Conservation (phyloP, 2,329 filamentous ascomycete species). For the Cylindrodendrum hubeiense region DNA sequence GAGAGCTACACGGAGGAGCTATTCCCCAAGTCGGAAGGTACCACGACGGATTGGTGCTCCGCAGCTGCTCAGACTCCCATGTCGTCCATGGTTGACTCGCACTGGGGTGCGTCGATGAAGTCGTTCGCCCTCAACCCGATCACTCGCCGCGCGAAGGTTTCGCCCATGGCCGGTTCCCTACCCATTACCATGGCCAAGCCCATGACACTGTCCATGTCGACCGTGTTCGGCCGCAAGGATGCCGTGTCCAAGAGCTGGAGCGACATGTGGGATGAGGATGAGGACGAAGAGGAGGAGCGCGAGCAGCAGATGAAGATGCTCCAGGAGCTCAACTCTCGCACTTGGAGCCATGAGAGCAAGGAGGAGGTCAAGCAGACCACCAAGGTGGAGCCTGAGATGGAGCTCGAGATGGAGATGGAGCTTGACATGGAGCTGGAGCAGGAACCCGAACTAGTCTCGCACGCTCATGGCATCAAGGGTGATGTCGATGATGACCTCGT, state of each 20-base stretch:
- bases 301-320: constrained; percentile 64
- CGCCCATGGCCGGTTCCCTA: constrained; percentile 76
- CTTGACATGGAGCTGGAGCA: constrained; percentile 28
- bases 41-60: constrained; percentile 82
- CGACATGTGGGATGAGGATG: constrained; percentile 96
- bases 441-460: constrained; percentile 31
- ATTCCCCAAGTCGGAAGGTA: constrained; percentile 82
- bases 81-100: constrained; percentile 87
- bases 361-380: constrained; percentile 43
- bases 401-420: constrained; percentile 31
- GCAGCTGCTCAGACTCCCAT: constrained; percentile 81
- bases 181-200: constrained; percentile 86
- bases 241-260: constrained; percentile 98
- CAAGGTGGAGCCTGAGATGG: constrained; percentile 27
- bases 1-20: constrained; percentile 86
- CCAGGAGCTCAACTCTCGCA: constrained; percentile 78
- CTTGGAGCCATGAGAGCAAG: constrained; percentile 83
- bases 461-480: constrained; percentile 53
- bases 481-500: constrained; percentile 75
- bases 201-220: constrained; percentile 77
- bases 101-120: constrained; percentile 83
- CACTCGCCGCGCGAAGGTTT: constrained; percentile 56
- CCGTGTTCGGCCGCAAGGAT: constrained; percentile 84
- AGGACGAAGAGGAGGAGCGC: constrained; percentile 76
- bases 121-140: constrained; percentile 71